phyloP scores from a whole-genome alignment of 352 stramenopile genomes.

The Globisporangium okanoganense region DNA sequence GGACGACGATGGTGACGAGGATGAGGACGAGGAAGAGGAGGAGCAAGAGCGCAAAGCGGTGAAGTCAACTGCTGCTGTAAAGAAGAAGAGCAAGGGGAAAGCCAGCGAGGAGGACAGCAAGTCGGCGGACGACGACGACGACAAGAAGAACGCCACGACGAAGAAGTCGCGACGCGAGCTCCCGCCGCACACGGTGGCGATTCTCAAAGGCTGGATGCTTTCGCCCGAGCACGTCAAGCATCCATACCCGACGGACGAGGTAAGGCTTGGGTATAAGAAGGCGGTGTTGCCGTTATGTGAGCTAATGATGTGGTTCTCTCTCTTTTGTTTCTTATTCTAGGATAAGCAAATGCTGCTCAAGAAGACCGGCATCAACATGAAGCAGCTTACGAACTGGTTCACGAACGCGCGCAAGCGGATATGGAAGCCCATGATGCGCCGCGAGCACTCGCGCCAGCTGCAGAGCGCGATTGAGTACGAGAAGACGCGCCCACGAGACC shows the following conservation, averaged over 20 bases:
- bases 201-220: constrained; percentile 88
- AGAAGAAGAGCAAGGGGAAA: constrained; percentile 17
- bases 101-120: constrained; percentile 24
- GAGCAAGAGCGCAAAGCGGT: not conserved
- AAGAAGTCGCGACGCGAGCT: constrained; percentile 83
- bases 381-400: constrained; percentile 90
- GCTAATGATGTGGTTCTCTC: not conserved
- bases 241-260: constrained; percentile 86
- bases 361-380: constrained; percentile 89
- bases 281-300: not conserved
- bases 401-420: constrained; percentile 88
- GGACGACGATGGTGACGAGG: constrained; percentile 11
- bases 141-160: constrained; percentile 32
- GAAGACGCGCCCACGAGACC: constrained; percentile 32
- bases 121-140: constrained; percentile 26
- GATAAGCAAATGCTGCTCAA: constrained; percentile 90
- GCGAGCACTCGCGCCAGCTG: constrained; percentile 74
- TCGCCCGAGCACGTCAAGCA: constrained; percentile 88
- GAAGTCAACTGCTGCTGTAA: not conserved
- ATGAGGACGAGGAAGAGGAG: constrained; percentile 7
- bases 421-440: constrained; percentile 88
- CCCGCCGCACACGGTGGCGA: constrained; percentile 78
- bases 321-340: constrained; percentile 16
- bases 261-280: constrained; percentile 11
- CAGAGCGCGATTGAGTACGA: constrained; percentile 74